Evolutionary conservation across 148 eudicot species (phyloP).

Genomic region (Polygonum maritimum): DNA sequence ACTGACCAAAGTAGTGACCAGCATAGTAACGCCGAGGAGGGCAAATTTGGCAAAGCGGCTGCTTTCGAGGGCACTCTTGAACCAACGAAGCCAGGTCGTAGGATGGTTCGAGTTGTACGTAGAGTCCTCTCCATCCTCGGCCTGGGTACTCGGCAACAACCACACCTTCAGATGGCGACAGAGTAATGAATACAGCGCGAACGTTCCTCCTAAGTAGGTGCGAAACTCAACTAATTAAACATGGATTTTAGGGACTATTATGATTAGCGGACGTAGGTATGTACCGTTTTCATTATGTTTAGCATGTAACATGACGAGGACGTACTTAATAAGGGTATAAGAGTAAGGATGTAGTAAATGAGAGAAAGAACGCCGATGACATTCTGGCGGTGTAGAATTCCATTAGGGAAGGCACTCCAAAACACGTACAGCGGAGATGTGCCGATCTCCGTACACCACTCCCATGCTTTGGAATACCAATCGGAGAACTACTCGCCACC

Average conservation of each 20-base stretch:
- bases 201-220: slow-evolving; percentile 29
- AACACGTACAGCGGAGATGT: slow-evolving; percentile 35
- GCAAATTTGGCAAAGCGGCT: slow-evolving; percentile 18
- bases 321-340: slow-evolving; percentile 34
- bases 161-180: slow-evolving; percentile 38
- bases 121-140: slow-evolving; percentile 33
- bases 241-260: too few species aligned
- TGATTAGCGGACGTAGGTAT: too few species aligned
- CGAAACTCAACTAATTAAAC: background rate
- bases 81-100: slow-evolving; percentile 14
- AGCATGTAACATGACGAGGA: slow-evolving; percentile 31
- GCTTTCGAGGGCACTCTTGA: slow-evolving; percentile 24
- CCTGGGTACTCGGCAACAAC: slow-evolving; percentile 31
- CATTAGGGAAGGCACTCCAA: slow-evolving; percentile 23
- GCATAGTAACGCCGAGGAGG: slow-evolving; percentile 33
- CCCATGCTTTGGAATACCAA: slow-evolving; percentile 42
- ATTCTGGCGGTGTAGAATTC: slow-evolving; percentile 21
- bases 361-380: slow-evolving; percentile 31
- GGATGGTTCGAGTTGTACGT: slow-evolving; percentile 19
- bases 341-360: slow-evolving; percentile 29
- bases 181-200: slow-evolving; percentile 37
- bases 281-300: slow-evolving; percentile 38
- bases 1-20: slow-evolving; percentile 32
- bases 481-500: slow-evolving; percentile 22
- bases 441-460: slow-evolving; percentile 34